phyloP scores from a whole-genome alignment of 2,329 filamentous ascomycete species.

The Teratosphaeria pseudoeucalypti region DNA sequence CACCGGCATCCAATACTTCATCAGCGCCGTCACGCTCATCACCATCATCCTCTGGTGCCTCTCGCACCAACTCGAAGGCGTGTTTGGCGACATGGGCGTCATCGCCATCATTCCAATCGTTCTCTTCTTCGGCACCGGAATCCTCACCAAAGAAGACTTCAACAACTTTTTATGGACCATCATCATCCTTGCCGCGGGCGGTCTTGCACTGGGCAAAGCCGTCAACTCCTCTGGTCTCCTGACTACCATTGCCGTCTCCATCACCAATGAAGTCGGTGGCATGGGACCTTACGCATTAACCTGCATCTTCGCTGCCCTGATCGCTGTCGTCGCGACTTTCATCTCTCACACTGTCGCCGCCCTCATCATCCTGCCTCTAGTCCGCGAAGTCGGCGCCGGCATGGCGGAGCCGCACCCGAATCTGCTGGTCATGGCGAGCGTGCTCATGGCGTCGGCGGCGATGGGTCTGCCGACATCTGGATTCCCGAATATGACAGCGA shows the following conservation, averaged over 20 bases:
- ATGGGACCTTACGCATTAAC: slow-evolving; percentile 79
- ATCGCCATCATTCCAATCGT: slow-evolving; percentile 93
- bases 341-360: slow-evolving; percentile 97
- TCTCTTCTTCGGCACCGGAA: slow-evolving; percentile 91
- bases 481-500: slow-evolving; percentile 99
- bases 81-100: slow-evolving; percentile 97
- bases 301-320: slow-evolving; percentile 73
- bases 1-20: slow-evolving; percentile 84
- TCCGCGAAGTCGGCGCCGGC: slow-evolving; percentile 69
- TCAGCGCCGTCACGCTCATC: slow-evolving; percentile 66
- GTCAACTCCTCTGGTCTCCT: slow-evolving; percentile 88
- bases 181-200: slow-evolving; percentile 92
- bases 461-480: slow-evolving; percentile 95
- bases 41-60: slow-evolving; percentile 92
- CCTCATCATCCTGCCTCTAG: slow-evolving; percentile 84
- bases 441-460: slow-evolving; percentile 93
- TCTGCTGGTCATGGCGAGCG: slow-evolving; percentile 85
- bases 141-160: slow-evolving; percentile 96
- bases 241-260: slow-evolving; percentile 71
- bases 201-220: slow-evolving; percentile 82
- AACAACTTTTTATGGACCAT: slow-evolving; percentile 99
- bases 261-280: slow-evolving; percentile 62
- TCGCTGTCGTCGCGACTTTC: slow-evolving; percentile 89
- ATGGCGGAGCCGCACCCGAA: slow-evolving; percentile 93
- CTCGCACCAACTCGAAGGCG: slow-evolving; percentile 72